phyloP scores from a whole-genome alignment of 805 yeast genomes.

The Ogataea saltuana region DNA sequence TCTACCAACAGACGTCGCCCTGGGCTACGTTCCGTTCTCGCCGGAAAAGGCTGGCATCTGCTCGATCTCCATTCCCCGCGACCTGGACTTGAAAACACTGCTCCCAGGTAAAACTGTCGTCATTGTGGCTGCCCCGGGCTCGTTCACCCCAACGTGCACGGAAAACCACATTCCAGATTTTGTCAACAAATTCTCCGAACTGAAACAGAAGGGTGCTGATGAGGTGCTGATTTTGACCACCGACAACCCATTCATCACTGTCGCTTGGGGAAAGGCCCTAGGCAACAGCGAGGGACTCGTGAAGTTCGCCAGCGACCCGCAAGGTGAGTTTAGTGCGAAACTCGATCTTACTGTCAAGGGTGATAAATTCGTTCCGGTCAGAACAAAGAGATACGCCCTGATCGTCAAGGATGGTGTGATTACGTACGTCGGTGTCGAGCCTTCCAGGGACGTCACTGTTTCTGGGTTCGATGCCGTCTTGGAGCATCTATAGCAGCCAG shows the following conservation, averaged over 20 bases:
- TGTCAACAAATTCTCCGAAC: constrained; percentile 35
- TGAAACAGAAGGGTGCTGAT: constrained; percentile 43
- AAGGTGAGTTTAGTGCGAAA: constrained; percentile 55
- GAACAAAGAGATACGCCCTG: constrained; percentile 73
- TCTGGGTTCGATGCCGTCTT: constrained; percentile 48
- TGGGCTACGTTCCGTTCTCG: constrained; percentile 45
- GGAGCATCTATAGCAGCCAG: constrained; percentile 17
- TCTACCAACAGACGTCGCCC: constrained; percentile 34
- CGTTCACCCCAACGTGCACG: constrained; percentile 52
- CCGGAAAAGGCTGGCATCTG: constrained; percentile 38
- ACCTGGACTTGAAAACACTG: constrained; percentile 37
- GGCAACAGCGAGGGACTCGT: constrained; percentile 37
- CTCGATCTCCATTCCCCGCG: constrained; percentile 42
- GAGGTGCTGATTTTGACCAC: constrained; percentile 41
- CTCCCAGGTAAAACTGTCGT: constrained; percentile 40
- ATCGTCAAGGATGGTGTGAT: constrained; percentile 50
- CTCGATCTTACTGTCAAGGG: constrained; percentile 59
- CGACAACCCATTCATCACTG: constrained; percentile 43
- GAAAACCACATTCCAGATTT: constrained; percentile 45
- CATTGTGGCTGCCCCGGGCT: constrained; percentile 51
- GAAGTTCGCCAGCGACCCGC: constrained; percentile 68
- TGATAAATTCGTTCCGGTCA: constrained; percentile 52
- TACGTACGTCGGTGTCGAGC: constrained; percentile 44
- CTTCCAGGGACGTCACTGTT: constrained; percentile 42
- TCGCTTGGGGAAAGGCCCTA: constrained; percentile 51